These are phyloP conservation scores for Fusarium veterinarium DNA, from an alignment of 2,329 filamentous ascomycete genomes.

Conservation along the genomic window DNA sequence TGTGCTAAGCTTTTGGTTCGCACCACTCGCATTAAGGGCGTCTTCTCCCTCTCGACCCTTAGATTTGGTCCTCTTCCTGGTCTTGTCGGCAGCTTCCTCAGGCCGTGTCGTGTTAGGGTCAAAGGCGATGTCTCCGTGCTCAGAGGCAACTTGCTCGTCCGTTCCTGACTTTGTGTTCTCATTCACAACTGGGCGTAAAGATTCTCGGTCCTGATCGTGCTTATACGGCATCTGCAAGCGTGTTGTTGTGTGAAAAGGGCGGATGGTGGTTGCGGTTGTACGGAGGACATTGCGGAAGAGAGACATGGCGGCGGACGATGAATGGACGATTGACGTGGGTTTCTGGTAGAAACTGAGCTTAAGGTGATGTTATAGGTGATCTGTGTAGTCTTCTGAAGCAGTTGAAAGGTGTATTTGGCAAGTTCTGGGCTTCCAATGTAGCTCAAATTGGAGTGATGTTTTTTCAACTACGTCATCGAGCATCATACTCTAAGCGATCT, in stretches of 20 bases:
- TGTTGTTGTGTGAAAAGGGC: constrained; percentile 50
- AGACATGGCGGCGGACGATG: constrained; percentile 27
- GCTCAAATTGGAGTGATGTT: constrained; percentile 1
- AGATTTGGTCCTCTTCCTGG: constrained; percentile 53
- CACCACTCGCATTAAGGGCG: constrained; percentile 57
- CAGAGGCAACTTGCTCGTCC: constrained; percentile 68
- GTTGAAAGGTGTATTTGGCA: constrained; percentile 12
- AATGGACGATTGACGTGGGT: background rate
- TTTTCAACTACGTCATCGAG: constrained; percentile 31
- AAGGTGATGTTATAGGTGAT: background rate
- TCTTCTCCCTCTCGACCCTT: constrained; percentile 36
- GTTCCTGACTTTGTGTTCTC: constrained; percentile 77
- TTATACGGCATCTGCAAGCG: constrained; percentile 56
- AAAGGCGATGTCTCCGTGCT: constrained; percentile 72
- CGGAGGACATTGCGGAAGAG: constrained; percentile 37
- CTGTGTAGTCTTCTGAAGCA: background rate
- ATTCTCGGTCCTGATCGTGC: constrained; percentile 67
- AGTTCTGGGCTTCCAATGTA: background rate
- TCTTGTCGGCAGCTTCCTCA: constrained; percentile 68
- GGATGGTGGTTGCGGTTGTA: constrained; percentile 31
- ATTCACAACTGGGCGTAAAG: constrained; percentile 71
- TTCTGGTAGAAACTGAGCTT: background rate
- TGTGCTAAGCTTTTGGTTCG: constrained; percentile 58
- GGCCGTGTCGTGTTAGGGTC: constrained; percentile 75
- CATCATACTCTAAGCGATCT: constrained; percentile 24